Evolutionary conservation across 176 grass and related monocot species (phyloP), one percentile per base, ranked within the genome.

Genomic region (Triticum aestivum): DNA sequence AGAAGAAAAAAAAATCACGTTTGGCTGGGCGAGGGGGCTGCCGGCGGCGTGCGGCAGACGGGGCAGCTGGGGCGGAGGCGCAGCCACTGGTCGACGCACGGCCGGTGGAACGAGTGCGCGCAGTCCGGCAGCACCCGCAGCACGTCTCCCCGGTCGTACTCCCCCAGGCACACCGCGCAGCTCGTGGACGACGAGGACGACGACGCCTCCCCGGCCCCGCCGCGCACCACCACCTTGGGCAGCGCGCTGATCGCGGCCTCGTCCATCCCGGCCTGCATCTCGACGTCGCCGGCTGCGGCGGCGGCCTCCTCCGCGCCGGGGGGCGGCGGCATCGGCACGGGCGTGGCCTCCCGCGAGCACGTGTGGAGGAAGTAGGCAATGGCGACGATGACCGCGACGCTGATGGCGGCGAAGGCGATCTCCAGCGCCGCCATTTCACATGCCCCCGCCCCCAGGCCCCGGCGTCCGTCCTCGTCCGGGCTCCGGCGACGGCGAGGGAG

Each of bases 141-240:
- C 90, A 83, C 85, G 37, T 94, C 85, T 2, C 81, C 66, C n/a
- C 61, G 38, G 68, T 35, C 51, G 85, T 91, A 88, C 15, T 94
- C 93, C 35, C 82, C 90, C 4, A 94, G 90, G 87, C 93, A 92
- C 74, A 88, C 90, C 14, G 88, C 88, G 67, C 91, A 95, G 78
- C 84, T 77, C 26, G 58, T 9, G 26, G 9, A 18, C 1, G 61
- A 80, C 17, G 44, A 9, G 20, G 9, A 18, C 1, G 61, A 4
- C 15, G 18, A n/a, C 17, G 64, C 29, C 13, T 42, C 17, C 3
- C 8, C 75, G 21, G 13, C 49, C 49, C 61, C 52, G 73, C 77
- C 79, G 13, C 37, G 78, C 41, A 87, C 86, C 42, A 85, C 80
- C 42, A 85, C 77, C 75, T 68, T 79, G 4, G 90, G 90, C 65